Percentiles rank a stretch among this genome's conserved stretches.
These are phyloP conservation scores for Paraphoma sp. DNA, from an alignment of 2,329 filamentous ascomycete genomes.

Conservation along the genomic window DNA sequence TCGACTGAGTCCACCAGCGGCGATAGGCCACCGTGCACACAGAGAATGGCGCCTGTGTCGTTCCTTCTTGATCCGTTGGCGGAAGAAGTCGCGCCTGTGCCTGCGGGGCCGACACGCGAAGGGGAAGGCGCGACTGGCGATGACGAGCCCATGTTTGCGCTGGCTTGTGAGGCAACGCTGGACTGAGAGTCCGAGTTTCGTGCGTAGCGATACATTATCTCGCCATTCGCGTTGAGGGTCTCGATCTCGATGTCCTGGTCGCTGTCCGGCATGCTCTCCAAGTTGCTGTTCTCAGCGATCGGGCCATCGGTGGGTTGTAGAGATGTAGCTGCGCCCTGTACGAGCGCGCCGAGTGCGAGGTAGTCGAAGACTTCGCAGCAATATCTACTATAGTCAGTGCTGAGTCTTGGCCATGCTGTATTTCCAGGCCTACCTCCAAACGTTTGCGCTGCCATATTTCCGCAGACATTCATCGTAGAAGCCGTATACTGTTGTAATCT, in stretches of 20 bases:
- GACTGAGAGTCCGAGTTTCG: conserved; percentile 54
- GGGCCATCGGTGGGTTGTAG: conserved; percentile 67
- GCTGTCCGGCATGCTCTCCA: conserved; percentile 55
- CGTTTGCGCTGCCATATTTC: conserved; percentile 96
- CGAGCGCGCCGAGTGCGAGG: conserved; percentile 85
- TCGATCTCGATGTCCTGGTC: conserved; percentile 89
- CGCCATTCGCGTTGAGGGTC: conserved; percentile 83
- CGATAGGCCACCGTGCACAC: conserved; percentile 91
- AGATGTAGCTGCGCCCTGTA: conserved; percentile 78
- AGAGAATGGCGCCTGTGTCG: conserved; percentile 75
- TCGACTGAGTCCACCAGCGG: conserved; percentile 93
- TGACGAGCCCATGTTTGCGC: conserved; percentile 42
- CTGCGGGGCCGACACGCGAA: conserved; percentile 72
- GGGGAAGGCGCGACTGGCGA: conserved; percentile 49
- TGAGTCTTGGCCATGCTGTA: not conserved
- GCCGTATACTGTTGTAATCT: conserved; percentile 96
- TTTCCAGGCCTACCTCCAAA: conserved; percentile 66
- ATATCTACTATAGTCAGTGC: conserved; percentile 52
- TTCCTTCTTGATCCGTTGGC: conserved; percentile 64
- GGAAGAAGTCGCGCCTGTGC: conserved; percentile 77
- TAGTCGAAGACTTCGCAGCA: conserved; percentile 99
- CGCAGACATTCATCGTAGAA: conserved; percentile 97
- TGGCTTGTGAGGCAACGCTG: conserved; percentile 37
- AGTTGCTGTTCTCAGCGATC: conserved; percentile 58
- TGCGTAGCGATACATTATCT: conserved; percentile 76